phyloP scores from a whole-genome alignment of 106 monocot species.

The Dioscorea alata region DNA sequence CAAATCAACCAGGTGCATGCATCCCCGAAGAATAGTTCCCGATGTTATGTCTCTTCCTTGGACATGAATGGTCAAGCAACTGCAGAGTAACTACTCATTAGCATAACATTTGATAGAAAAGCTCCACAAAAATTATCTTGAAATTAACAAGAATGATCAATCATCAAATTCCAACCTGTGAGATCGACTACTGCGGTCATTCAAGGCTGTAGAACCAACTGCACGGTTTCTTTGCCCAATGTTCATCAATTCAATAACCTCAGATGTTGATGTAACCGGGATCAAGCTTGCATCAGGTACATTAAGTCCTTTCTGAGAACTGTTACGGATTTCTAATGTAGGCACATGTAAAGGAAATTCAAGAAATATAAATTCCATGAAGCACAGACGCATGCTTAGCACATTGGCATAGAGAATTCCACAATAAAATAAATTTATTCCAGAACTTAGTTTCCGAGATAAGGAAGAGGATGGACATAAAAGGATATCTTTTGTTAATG shows the following conservation, averaged over 20 bases:
- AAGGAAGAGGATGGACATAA: constrained; percentile 5
- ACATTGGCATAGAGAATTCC: too few relatives aligned
- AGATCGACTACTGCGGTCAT: constrained; percentile 98
- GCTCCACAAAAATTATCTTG: too few relatives aligned
- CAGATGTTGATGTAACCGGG: constrained; percentile 62
- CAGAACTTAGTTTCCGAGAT: background rate
- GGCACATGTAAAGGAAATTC: constrained; percentile 43
- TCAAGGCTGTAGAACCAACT: constrained; percentile 79
- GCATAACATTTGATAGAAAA: background rate
- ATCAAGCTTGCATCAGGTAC: constrained; percentile 89
- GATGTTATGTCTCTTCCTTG: constrained; percentile 80
- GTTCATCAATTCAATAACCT: constrained; percentile 92
- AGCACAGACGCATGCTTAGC: background rate
- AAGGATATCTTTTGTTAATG: constrained; percentile 77
- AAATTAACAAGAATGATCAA: too few relatives aligned
- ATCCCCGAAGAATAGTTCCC: constrained; percentile 51
- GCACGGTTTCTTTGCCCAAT: constrained; percentile 80
- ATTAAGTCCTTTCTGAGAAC: constrained; percentile 68
- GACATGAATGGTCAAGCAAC: constrained; percentile 93
- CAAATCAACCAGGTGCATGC: constrained; percentile 95
- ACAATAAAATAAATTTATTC: too few relatives aligned
- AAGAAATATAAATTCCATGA: background rate
- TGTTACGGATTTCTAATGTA: constrained; percentile 92
- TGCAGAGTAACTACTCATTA: constrained; percentile 29
- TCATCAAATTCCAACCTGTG: constrained; percentile 54